These are phyloP conservation scores for Coleophoma crateriformis DNA, from an alignment of 2,329 filamentous ascomycete species.

Conservation along the genomic window DNA sequence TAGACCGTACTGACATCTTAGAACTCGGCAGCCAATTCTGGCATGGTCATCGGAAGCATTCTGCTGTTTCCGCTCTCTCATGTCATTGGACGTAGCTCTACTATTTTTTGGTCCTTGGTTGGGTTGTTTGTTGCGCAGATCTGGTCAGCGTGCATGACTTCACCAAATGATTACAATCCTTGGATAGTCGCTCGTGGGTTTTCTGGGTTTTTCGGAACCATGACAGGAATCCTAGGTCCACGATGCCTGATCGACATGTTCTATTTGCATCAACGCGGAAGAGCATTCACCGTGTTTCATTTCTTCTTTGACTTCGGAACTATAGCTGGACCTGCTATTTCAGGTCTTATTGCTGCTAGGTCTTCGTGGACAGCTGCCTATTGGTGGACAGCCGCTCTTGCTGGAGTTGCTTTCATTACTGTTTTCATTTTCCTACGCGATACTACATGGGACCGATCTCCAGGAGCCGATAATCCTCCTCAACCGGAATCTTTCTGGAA, in stretches of 20 bases:
- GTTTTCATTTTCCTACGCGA: slow-evolving; percentile 31
- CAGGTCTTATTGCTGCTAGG: slow-evolving; percentile 26
- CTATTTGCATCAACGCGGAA: slow-evolving; percentile 34
- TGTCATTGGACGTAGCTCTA: slow-evolving; percentile 11
- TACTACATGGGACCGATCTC: slow-evolving; percentile 27
- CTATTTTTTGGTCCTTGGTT: slow-evolving; percentile 18
- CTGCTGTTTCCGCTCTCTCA: slow-evolving; percentile 13
- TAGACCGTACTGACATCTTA: not conserved
- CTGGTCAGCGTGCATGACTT: slow-evolving; percentile 22
- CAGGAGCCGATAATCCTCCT: slow-evolving; percentile 11
- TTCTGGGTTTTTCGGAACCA: slow-evolving; percentile 31
- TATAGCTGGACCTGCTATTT: slow-evolving; percentile 28
- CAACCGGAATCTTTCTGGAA: slow-evolving; percentile 15
- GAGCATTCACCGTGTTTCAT: slow-evolving; percentile 29
- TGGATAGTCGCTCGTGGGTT: slow-evolving; percentile 30
- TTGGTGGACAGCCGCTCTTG: slow-evolving; percentile 2
- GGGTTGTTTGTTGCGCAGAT: slow-evolving; percentile 12
- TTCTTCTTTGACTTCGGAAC: slow-evolving; percentile 28
- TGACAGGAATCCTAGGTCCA: slow-evolving; percentile 30
- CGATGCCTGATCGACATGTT: slow-evolving; percentile 33
- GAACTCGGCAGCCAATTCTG: slow-evolving; percentile 11
- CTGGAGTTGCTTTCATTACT: slow-evolving; percentile 15
- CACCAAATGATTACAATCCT: slow-evolving; percentile 25
- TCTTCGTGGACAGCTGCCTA: not conserved
- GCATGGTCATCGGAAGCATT: slow-evolving; percentile 15